These are phyloP conservation scores for Lactarius deliciosus DNA, from an alignment of 768 basidiomycete species.

Conservation along the genomic window DNA sequence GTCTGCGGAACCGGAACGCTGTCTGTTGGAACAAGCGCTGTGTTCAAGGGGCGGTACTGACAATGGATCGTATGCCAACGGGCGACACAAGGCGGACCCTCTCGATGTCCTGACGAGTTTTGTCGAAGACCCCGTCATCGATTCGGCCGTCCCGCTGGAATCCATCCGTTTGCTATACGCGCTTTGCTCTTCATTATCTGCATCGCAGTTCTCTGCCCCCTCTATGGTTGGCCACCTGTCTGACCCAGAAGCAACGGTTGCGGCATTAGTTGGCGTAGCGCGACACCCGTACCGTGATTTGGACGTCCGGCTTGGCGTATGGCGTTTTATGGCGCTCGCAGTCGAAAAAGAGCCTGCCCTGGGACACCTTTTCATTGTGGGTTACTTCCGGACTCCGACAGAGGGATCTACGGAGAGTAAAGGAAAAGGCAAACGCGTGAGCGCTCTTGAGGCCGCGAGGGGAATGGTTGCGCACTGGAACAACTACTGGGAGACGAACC, in stretches of 20 bases:
- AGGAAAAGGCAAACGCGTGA: constrained; percentile 42
- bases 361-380: constrained; percentile 73
- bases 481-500: constrained; percentile 73
- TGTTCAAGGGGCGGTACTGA: constrained; percentile 60
- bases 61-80: constrained; percentile 44
- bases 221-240: constrained; percentile 78
- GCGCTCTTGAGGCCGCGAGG: constrained; percentile 66
- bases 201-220: constrained; percentile 58
- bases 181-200: constrained; percentile 63
- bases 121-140: constrained; percentile 63
- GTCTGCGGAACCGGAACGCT: constrained; percentile 35
- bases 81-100: constrained; percentile 57
- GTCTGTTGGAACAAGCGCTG: constrained; percentile 73
- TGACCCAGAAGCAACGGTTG: constrained; percentile 69
- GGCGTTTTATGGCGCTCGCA: constrained; percentile 80
- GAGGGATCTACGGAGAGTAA: constrained; percentile 40
- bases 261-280: constrained; percentile 66
- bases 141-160: constrained; percentile 58
- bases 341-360: constrained; percentile 87
- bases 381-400: constrained; percentile 57
- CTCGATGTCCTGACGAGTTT: constrained; percentile 73
- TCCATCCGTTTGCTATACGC: constrained; percentile 67
- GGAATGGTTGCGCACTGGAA: constrained; percentile 70
- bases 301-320: constrained; percentile 68
- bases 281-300: constrained; percentile 81